These are phyloP conservation scores for Fusarium napiforme DNA, from an alignment of 2,329 filamentous ascomycete genomes.

Conservation along the genomic window DNA sequence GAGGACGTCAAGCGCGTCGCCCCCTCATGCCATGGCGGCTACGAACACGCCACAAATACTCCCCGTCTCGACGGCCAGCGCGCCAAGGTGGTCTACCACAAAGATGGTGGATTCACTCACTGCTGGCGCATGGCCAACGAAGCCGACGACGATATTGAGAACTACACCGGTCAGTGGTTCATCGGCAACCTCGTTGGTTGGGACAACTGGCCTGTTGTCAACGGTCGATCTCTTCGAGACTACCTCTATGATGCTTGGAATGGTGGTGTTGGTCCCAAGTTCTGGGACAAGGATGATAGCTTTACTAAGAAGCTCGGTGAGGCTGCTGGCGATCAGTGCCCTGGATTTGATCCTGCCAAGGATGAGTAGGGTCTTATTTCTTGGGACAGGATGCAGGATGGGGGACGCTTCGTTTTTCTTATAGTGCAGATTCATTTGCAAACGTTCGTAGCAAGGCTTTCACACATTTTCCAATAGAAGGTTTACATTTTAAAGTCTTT, in stretches of 20 bases:
- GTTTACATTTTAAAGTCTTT: too few species aligned
- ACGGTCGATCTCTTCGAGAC: conserved; percentile 15
- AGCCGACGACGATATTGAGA: conserved; percentile 46
- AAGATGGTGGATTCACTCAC: conserved; percentile 50
- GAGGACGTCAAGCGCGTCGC: conserved; percentile 27
- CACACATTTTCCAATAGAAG: too few species aligned
- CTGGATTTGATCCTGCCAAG: conserved; percentile 16
- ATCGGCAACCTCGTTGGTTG: conserved; percentile 39
- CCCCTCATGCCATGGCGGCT: conserved; percentile 17
- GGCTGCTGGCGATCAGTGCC: conserved; percentile 21
- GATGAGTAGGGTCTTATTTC: background rate
- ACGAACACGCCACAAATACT: conserved; percentile 5
- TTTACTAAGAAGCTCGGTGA: conserved; percentile 16
- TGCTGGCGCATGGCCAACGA: conserved; percentile 49
- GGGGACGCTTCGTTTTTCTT: too few species aligned
- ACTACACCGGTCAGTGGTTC: conserved; percentile 51
- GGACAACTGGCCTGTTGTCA: conserved; percentile 40
- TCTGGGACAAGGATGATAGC: conserved; percentile 10
- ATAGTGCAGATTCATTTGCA: too few species aligned
- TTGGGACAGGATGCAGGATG: too few species aligned
- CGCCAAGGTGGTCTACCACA: conserved; percentile 54
- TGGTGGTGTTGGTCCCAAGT: conserved; percentile 14
- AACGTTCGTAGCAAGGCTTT: too few species aligned
- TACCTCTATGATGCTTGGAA: conserved; percentile 17
- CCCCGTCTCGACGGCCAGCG: conserved; percentile 35